A percentile compares a stretch with the other conserved stretches of the same genome.
Evolutionary conservation across 148 eudicot species (phyloP).

Genomic region (Silene uniflora): DNA sequence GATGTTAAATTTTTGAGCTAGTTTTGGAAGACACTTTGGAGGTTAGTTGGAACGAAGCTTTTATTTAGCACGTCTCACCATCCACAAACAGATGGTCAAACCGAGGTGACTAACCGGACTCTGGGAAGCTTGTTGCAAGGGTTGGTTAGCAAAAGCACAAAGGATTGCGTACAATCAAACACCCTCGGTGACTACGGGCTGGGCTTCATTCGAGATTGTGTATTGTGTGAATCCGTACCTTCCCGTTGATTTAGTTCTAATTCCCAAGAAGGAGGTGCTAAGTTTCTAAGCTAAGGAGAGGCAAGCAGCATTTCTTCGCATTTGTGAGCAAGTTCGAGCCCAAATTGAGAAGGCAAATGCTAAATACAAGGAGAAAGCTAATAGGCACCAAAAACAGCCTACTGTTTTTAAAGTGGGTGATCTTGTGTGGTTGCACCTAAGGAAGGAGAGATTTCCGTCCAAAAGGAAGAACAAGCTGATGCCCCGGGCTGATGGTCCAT

Average conservation of each 20-base stretch:
- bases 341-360: background rate
- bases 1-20: background rate
- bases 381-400: background rate
- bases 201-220: background rate
- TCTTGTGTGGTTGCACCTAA: background rate
- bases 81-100: background rate
- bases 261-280: background rate
- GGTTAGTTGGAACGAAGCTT: too few species aligned
- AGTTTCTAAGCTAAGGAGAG: background rate
- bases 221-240: background rate
- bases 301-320: background rate
- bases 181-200: background rate
- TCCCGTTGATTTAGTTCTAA: background rate
- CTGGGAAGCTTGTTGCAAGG: background rate
- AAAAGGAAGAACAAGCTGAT: background rate
- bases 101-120: background rate
- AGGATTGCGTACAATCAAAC: constrained; percentile 1
- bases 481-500: background rate
- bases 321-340: background rate
- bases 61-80: too few species aligned
- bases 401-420: background rate
- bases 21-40: background rate
- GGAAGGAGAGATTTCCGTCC: background rate
- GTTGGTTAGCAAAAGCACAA: background rate
- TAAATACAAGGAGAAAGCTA: background rate